Percentiles rank a stretch among this genome's conserved stretches.
These are phyloP conservation scores for Tulasnella calospora DNA, from an alignment of 768 basidiomycete species.

Conservation along the genomic window DNA sequence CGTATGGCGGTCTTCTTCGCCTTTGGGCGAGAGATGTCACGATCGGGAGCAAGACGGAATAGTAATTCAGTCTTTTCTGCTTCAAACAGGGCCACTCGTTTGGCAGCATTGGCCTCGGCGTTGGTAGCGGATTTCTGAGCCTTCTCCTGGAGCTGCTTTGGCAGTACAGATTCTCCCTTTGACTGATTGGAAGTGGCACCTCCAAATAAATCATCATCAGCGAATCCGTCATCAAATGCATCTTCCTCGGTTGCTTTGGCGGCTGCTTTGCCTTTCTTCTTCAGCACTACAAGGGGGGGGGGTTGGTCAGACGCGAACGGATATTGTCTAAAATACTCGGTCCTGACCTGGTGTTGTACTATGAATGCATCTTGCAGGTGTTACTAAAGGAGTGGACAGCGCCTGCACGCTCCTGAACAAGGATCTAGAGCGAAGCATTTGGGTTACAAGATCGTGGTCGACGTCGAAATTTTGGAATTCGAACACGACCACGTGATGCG, in stretches of 20 bases:
- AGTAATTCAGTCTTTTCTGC: background rate
- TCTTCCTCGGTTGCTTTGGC: background rate
- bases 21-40: background rate
- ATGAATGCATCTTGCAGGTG: background rate
- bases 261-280: constrained; percentile 14
- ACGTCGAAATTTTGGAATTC: constrained; percentile 1
- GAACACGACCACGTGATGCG: background rate
- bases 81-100: constrained; percentile 17
- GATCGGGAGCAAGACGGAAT: constrained; percentile 3
- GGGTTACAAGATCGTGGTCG: background rate
- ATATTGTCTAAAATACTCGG: background rate
- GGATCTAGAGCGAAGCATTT: background rate
- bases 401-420: background rate
- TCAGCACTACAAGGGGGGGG: background rate
- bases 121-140: background rate
- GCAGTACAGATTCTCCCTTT: background rate
- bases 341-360: background rate
- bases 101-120: background rate
- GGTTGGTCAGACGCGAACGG: background rate
- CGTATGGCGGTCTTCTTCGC: constrained; percentile 16
- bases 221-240: background rate
- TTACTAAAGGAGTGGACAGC: background rate
- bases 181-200: background rate
- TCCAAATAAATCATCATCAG: constrained; percentile 14
- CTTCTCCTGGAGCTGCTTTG: background rate